Base-by-base conservation (phyloP, 1,284 basidiomycete species). In the Cryptococcus sp. region DNA sequence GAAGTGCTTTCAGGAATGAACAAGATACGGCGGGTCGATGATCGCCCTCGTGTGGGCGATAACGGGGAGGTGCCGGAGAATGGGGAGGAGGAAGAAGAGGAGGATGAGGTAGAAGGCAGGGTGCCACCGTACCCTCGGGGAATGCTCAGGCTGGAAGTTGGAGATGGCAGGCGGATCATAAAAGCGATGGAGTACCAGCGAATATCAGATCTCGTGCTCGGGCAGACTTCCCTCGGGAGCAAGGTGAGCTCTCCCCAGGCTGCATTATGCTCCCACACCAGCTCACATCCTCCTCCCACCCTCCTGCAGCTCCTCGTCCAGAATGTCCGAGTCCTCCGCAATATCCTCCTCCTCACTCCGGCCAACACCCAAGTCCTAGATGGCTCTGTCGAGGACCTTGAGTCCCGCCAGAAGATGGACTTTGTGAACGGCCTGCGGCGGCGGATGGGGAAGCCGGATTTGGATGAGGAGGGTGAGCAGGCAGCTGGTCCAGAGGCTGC, bases 161-260 rank as follows among this genome's bases (percentile, higher is more conserved):
- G 66, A 8, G 76, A 78, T 62, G 76, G 76, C n/a, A 63, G 62
- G 46, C 61, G 45, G 20, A 52, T 62, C 0, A 53, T 77, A 38
- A 64, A 63, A 43, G 76, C 70, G 8, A 70, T 78, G 46, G 76
- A 78, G 58, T 76, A 76, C 51, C 64, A 65, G 55, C 53, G 69
- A 28, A 59, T 76, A 9, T 53, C 48, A 0, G 68, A 53, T 9
- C 46, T 78, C 20, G 63, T 48, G 7, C 56, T 78, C 42, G 75
- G 72, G 4, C 71, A 73, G 45, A 78, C 76, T 12, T 52, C 63
- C 35, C 48, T 77, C n/a, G 76, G 76, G 2, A 63, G 59, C 28
- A 78, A 78, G 60, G 73, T 76, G 43, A 36, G 68, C 58, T 12
- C 9, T 6, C 20, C 6, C 16, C 46, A 45, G 24, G 21, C 44